A percentile compares a stretch with the other conserved stretches of the same genome.
These are phyloP conservation scores for Calonectria pseudoturangicola DNA, from an alignment of 2,329 filamentous ascomycete genomes.

Conservation along the genomic window DNA sequence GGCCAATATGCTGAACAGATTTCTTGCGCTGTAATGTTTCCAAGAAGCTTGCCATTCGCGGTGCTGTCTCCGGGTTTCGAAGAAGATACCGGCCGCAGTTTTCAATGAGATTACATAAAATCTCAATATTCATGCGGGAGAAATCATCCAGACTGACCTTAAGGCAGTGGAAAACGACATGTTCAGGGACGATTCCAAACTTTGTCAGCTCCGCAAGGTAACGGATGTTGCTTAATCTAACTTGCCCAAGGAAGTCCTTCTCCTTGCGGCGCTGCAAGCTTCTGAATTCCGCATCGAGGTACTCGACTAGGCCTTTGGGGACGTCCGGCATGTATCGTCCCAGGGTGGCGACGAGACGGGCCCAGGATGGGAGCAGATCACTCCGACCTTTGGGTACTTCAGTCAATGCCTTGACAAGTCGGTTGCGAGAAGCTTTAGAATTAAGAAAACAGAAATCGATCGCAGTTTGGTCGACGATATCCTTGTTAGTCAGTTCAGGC, in stretches of 20 bases:
- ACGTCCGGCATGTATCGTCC: constrained; percentile 96
- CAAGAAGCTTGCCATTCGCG: constrained; percentile 93
- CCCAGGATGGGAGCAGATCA: constrained; percentile 92
- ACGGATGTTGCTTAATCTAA: constrained; percentile 95
- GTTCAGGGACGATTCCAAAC: constrained; percentile 97
- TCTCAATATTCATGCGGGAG: constrained; percentile 99
- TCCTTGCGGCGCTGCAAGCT: constrained; percentile 97
- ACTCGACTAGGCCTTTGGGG: constrained; percentile 91
- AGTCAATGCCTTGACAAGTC: constrained; percentile 92
- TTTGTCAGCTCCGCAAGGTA: constrained; percentile 98
- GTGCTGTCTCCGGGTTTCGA: constrained; percentile 92
- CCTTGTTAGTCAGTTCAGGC: constrained; percentile 94
- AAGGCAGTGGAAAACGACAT: constrained; percentile 98
- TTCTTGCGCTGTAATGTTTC: constrained; percentile 98
- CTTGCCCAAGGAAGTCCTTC: constrained; percentile 96
- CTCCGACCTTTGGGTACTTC: constrained; percentile 96
- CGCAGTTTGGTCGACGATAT: constrained; percentile 91
- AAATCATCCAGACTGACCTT: constrained; percentile 99
- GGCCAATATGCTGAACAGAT: constrained; percentile 93
- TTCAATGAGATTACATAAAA: constrained; percentile 95
- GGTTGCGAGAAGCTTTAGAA: constrained; percentile 97
- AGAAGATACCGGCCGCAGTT: constrained; percentile 97
- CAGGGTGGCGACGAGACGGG: constrained; percentile 93
- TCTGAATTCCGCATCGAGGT: constrained; percentile 96
- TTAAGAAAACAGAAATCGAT: constrained; percentile 99